These are phyloP conservation scores for Verbascum thapsus DNA, from an alignment of 257 asterid species.

Conservation along the genomic window DNA sequence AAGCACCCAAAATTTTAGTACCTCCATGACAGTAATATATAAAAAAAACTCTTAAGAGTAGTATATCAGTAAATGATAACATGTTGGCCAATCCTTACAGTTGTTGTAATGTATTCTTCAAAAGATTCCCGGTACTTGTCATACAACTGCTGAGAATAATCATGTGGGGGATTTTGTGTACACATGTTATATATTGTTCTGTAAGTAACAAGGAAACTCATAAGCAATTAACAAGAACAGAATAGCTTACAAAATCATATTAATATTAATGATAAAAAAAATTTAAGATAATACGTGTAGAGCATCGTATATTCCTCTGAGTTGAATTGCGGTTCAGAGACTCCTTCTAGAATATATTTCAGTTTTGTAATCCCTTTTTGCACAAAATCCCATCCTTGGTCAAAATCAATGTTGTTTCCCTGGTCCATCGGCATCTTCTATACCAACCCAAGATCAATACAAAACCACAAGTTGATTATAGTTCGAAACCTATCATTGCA, in stretches of 20 bases:
- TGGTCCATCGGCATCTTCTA: slow-evolving; percentile 49
- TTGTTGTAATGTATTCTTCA: slow-evolving; percentile 72
- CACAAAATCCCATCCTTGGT: too few species aligned
- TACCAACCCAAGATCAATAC: slow-evolving; percentile 29
- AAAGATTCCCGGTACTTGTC: slow-evolving; percentile 86
- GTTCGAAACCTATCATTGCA: slow-evolving; percentile 26
- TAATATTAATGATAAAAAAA: background rate
- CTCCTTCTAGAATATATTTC: too few species aligned
- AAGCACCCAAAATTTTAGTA: slow-evolving; percentile 5
- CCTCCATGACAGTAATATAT: slow-evolving; percentile 2
- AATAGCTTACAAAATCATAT: background rate
- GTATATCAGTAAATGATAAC: slow-evolving; percentile 11
- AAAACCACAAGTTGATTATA: slow-evolving; percentile 21
- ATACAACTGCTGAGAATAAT: slow-evolving; percentile 92
- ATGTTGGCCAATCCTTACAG: slow-evolving; percentile 58
- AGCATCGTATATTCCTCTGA: too few species aligned
- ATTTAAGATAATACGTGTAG: too few species aligned
- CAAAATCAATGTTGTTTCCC: too few species aligned
- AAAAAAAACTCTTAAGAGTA: background rate
- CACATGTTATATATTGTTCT: slow-evolving; percentile 99
- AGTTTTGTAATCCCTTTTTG: too few species aligned
- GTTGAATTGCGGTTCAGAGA: too few species aligned
- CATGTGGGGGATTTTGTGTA: slow-evolving; percentile 96
- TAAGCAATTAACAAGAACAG: slow-evolving; percentile 15
- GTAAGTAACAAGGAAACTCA: slow-evolving; percentile 31